Conservation (phyloP, 2,329 filamentous ascomycete genomes). For the Ophiostoma sp. region DNA sequence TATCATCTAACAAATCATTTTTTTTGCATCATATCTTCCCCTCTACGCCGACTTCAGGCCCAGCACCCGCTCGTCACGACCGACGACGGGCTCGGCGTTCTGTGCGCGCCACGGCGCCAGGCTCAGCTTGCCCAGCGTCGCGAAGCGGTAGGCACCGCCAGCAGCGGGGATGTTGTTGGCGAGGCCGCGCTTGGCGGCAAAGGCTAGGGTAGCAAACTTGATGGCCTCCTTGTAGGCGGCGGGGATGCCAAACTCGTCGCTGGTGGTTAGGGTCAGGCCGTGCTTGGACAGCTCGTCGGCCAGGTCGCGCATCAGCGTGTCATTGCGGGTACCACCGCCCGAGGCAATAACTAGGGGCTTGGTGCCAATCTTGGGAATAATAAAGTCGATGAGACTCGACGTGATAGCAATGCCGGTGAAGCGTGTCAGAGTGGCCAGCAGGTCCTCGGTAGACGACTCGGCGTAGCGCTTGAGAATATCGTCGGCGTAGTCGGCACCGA, state of each 20-base stretch:
- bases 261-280: conserved; percentile 30
- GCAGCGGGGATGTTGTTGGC: conserved; percentile 38
- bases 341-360: conserved; percentile 29
- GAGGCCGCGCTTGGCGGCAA: conserved; percentile 32
- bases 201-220: conserved; percentile 32
- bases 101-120: conserved; percentile 31
- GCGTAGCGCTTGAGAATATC: conserved; percentile 30
- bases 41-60: not conserved
- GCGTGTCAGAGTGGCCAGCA: conserved; percentile 33
- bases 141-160: conserved; percentile 34
- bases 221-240: conserved; percentile 36
- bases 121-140: conserved; percentile 36
- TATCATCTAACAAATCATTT: not conserved
- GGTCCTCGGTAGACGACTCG: conserved; percentile 31
- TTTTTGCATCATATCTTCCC: not conserved
- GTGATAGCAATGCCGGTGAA: conserved; percentile 33
- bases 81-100: conserved; percentile 17
- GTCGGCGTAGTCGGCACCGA: conserved; percentile 35
- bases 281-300: conserved; percentile 26
- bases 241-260: conserved; percentile 36
- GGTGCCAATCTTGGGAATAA: conserved; percentile 31
- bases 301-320: conserved; percentile 33
- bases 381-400: conserved; percentile 33
- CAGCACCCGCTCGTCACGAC: conserved; percentile 4
- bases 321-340: conserved; percentile 35